Evolutionary conservation across 176 grass and related monocot genomes (phyloP).

Genomic region (Leersia perrieri): DNA sequence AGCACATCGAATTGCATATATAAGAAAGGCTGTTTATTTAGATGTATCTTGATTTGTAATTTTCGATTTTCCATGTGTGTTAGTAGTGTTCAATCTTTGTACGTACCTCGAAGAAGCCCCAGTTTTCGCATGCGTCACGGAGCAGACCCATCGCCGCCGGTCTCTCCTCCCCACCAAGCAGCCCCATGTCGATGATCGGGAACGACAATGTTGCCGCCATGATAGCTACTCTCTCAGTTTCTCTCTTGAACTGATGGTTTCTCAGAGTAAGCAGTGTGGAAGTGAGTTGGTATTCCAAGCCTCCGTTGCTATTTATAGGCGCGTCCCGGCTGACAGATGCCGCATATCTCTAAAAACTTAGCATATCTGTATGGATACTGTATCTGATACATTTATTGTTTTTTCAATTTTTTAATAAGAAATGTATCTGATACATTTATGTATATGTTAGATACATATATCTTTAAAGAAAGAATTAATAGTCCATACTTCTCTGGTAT

Average conservation of each 20-base stretch:
- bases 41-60: neutral
- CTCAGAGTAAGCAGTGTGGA: neutral
- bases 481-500: no score
- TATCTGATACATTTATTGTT: no score
- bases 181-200: conserved; percentile 79
- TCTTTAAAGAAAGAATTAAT: no score
- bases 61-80: neutral
- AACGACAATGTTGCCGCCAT: conserved; percentile 32
- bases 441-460: no score
- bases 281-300: neutral
- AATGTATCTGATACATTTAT: no score
- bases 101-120: conserved; percentile 97
- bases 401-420: no score
- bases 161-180: conserved; percentile 51
- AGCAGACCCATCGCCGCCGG: conserved; percentile 58
- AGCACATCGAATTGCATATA: neutral
- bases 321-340: neutral
- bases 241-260: neutral
- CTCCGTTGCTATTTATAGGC: conserved; percentile 31
- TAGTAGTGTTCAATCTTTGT: neutral
- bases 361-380: no score
- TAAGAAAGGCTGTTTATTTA: neutral
- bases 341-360: no score
- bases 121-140: conserved; percentile 83
- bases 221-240: neutral